phyloP scores from a whole-genome alignment of 2,329 filamentous ascomycete genomes.

The Beauveria bassiana region DNA sequence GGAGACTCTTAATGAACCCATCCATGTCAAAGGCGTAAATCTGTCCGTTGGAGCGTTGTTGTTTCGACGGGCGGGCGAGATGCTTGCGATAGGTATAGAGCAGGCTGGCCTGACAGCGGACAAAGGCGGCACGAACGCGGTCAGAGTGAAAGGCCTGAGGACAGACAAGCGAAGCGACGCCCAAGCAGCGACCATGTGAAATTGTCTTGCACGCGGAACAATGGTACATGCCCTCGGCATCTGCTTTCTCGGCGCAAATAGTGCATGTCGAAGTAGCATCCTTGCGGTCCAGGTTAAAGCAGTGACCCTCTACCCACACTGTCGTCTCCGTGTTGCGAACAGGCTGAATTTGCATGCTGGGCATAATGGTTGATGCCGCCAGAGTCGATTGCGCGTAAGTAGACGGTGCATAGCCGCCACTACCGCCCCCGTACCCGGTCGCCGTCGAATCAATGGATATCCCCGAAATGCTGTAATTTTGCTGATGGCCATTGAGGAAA shows the following conservation, averaged over 20 bases:
- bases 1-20: conserved; percentile 56
- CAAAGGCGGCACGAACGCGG: conserved; percentile 55
- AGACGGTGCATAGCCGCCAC: conserved; percentile 67
- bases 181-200: conserved; percentile 53
- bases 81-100: conserved; percentile 60
- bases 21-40: conserved; percentile 58
- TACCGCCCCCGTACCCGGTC: conserved; percentile 46
- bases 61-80: conserved; percentile 49
- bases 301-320: conserved; percentile 81
- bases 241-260: conserved; percentile 68
- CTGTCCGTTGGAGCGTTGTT: conserved; percentile 53
- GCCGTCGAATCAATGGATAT: conserved; percentile 59
- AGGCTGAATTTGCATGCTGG: conserved; percentile 71
- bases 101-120: conserved; percentile 57
- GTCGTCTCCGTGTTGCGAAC: conserved; percentile 71
- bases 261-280: conserved; percentile 58
- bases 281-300: conserved; percentile 56
- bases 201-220: conserved; percentile 57
- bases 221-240: conserved; percentile 65
- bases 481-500: conserved; percentile 59
- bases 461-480: conserved; percentile 51
- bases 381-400: conserved; percentile 81
- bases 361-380: conserved; percentile 80
- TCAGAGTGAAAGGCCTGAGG: conserved; percentile 55
- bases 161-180: conserved; percentile 56